Evolutionary conservation across 139 green algal species (phyloP).

Genomic region (Volvox reticuliferus): DNA sequence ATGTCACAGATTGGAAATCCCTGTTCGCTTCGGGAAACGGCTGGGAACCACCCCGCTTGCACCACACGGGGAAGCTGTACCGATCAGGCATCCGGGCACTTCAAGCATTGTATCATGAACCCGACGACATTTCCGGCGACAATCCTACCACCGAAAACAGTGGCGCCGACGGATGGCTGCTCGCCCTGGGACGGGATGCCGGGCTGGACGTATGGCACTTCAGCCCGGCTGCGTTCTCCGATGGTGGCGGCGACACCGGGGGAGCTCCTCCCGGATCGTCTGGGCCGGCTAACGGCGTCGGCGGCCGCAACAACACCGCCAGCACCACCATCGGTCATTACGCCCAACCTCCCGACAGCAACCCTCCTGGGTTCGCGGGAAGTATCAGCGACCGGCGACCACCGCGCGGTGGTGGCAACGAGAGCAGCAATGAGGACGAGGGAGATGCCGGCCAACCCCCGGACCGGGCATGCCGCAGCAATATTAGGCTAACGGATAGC

Average conservation of each 20-base stretch:
- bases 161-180: neutral
- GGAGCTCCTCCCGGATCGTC: neutral
- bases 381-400: neutral
- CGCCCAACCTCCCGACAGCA: no score
- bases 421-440: neutral
- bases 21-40: constrained; percentile 1
- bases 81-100: neutral
- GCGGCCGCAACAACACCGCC: neutral
- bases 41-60: constrained; percentile 24
- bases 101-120: neutral
- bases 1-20: neutral
- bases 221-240: neutral
- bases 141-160: neutral
- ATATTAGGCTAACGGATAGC: neutral
- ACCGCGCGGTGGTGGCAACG: neutral
- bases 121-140: neutral
- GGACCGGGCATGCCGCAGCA: neutral
- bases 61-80: neutral
- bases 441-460: no score
- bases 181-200: neutral
- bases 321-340: no score
- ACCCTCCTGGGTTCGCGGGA: no score
- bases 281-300: neutral
- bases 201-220: neutral
- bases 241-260: neutral